phyloP scores from a whole-genome alignment of 2,329 filamentous ascomycete genomes.

The Clarireedia hainanense region DNA sequence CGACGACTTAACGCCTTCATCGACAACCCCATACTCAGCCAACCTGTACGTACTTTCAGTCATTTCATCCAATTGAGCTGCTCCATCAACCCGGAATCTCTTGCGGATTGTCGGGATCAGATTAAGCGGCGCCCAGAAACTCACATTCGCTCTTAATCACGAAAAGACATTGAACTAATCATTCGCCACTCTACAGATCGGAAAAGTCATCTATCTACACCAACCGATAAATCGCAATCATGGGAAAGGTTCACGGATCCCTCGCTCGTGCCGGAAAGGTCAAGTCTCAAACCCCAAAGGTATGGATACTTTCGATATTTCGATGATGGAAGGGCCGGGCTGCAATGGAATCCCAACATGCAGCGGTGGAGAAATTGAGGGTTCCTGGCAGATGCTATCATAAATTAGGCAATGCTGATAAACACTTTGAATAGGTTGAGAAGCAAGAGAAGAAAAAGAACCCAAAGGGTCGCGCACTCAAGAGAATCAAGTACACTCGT shows the following conservation, averaged over 20 bases:
- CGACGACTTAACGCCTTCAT: not conserved
- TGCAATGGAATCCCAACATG: not conserved
- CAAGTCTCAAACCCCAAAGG: conserved; percentile 93
- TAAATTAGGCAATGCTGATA: conserved; percentile 18
- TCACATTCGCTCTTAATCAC: not conserved
- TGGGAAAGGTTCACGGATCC: conserved; percentile 92
- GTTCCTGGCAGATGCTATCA: not conserved
- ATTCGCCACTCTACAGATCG: conserved; percentile 23
- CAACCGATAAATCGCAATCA: conserved; percentile 44
- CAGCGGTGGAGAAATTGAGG: not conserved
- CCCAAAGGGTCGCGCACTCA: conserved; percentile 95
- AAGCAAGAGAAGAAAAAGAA: conserved; percentile 92
- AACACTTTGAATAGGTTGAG: conserved; percentile 57
- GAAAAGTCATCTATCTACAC: conserved; percentile 17
- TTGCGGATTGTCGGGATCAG: conserved; percentile 1
- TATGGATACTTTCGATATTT: conserved; percentile 39
- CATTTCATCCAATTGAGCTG: not conserved
- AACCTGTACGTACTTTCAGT: conserved; percentile 4
- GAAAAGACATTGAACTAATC: not conserved
- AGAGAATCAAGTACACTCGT: conserved; percentile 92
- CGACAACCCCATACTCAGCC: conserved; percentile 8
- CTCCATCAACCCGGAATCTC: not conserved
- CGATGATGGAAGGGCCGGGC: not conserved
- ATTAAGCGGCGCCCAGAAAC: not conserved
- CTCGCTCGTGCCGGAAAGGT: conserved; percentile 96